phyloP scores from a whole-genome alignment of 2,329 filamentous ascomycete genomes.

The Beauveria australis region DNA sequence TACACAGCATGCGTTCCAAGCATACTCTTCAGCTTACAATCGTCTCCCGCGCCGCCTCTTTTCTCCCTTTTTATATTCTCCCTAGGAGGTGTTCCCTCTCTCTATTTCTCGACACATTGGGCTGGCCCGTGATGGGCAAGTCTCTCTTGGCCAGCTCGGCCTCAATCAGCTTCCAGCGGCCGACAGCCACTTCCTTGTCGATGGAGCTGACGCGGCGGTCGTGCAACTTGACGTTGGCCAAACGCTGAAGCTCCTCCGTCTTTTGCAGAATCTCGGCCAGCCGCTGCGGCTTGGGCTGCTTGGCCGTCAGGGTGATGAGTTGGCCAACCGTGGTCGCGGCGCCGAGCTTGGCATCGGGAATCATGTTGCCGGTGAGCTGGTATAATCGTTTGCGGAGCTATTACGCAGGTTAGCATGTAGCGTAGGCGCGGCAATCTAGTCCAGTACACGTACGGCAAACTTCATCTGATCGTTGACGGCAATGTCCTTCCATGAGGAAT shows the following conservation, averaged over 20 bases:
- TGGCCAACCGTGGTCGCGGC: conserved; percentile 44
- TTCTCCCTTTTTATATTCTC: not conserved
- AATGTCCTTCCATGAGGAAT: conserved; percentile 49
- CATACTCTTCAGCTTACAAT: not conserved
- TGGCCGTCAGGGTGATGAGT: conserved; percentile 46
- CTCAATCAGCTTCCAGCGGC: conserved; percentile 73
- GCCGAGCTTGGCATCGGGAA: conserved; percentile 62
- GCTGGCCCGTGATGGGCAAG: conserved; percentile 47
- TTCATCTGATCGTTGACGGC: conserved; percentile 54
- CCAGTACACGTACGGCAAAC: conserved; percentile 57
- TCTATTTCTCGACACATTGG: conserved; percentile 29
- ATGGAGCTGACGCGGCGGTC: conserved; percentile 58
- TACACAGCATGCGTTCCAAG: not conserved
- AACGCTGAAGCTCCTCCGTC: conserved; percentile 34
- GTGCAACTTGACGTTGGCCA: conserved; percentile 66
- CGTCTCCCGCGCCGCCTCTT: not conserved
- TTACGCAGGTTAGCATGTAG: not conserved
- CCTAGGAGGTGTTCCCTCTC: not conserved
- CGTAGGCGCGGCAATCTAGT: too few species aligned
- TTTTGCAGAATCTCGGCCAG: conserved; percentile 52
- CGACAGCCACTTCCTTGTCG: conserved; percentile 62
- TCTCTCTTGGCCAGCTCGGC: conserved; percentile 56
- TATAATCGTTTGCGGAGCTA: conserved; percentile 75
- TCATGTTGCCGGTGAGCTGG: conserved; percentile 68
- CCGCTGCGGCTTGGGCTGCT: conserved; percentile 49